phyloP scores from a whole-genome alignment of 306 rosid species.

The Dicorynia guianensis region DNA sequence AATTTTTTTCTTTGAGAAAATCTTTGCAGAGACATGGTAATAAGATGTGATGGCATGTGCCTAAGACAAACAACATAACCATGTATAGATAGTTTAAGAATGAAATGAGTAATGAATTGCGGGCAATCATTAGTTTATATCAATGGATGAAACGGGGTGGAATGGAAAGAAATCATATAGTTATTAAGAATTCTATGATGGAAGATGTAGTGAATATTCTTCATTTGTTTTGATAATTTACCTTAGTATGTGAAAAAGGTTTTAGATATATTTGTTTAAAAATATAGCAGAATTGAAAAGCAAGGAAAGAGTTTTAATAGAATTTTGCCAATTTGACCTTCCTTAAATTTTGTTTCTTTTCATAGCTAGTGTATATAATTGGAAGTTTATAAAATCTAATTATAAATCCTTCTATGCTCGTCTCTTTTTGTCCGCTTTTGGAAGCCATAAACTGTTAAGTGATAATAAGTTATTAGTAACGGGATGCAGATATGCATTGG shows the following conservation, averaged over 20 bases:
- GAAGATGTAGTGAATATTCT: no score
- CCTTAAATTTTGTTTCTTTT: not conserved
- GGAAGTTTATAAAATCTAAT: conserved; percentile 17
- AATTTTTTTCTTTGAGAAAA: not conserved
- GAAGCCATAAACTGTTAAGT: not conserved
- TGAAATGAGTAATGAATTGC: conserved; percentile 27
- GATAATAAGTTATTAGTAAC: not conserved
- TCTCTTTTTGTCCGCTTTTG: conserved; percentile 1
- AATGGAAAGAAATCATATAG: conserved; percentile 26
- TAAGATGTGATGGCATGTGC: not conserved
- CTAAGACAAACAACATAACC: conserved; percentile 3
- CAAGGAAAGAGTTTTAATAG: no score
- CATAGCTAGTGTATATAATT: conserved; percentile 17
- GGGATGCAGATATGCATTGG: no score
- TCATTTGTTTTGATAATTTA: no score
- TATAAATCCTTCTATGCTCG: not conserved
- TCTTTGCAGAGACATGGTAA: conserved; percentile 10
- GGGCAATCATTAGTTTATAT: not conserved
- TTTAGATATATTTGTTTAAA: not conserved
- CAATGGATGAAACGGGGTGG: conserved; percentile 5
- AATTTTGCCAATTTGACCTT: no score
- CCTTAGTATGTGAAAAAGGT: no score
- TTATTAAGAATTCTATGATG: not conserved
- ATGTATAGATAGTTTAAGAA: not conserved
- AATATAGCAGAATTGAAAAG: not conserved